phyloP scores from a whole-genome alignment of 805 yeast species.

The Candida glaebosa region DNA sequence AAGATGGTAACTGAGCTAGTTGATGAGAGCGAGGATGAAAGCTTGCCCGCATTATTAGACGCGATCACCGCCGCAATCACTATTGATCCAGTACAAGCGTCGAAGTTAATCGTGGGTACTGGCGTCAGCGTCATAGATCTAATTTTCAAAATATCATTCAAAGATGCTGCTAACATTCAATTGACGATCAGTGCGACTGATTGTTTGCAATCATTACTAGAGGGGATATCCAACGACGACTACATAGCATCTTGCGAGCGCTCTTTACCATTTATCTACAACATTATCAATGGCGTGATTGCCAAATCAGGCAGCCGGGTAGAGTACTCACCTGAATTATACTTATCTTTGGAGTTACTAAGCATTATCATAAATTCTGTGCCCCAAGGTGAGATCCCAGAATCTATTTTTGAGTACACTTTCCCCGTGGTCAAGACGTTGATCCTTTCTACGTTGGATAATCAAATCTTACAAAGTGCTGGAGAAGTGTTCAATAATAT shows the following conservation, averaged over 20 bases:
- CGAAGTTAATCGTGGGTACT: conserved; percentile 12
- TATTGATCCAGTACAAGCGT: conserved; percentile 24
- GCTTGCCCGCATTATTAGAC: conserved; percentile 71
- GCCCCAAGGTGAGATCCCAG: conserved; percentile 35
- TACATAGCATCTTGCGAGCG: conserved; percentile 48
- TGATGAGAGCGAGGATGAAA: conserved; percentile 72
- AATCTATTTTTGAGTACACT: conserved; percentile 36
- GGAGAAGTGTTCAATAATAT: conserved; percentile 70
- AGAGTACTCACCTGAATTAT: conserved; percentile 60
- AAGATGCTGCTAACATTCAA: conserved; percentile 73
- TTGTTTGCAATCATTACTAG: conserved; percentile 59
- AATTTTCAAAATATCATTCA: conserved; percentile 61
- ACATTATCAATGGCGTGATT: conserved; percentile 29
- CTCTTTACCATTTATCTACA: conserved; percentile 50
- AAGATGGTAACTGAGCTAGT: conserved; percentile 43
- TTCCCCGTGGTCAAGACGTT: conserved; percentile 43
- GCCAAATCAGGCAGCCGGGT: conserved; percentile 16
- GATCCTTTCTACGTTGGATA: conserved; percentile 54
- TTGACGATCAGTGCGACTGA: conserved; percentile 65
- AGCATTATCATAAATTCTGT: conserved; percentile 46
- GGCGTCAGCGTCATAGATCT: conserved; percentile 46
- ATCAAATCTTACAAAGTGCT: conserved; percentile 71
- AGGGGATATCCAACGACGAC: conserved; percentile 38
- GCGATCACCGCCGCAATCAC: conserved; percentile 57
- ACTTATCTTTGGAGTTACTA: conserved; percentile 56